Evolutionary conservation across 129 eudicot species (phyloP), one percentile per base, ranked within the genome.

Genomic region (Lactuca sativa): DNA sequence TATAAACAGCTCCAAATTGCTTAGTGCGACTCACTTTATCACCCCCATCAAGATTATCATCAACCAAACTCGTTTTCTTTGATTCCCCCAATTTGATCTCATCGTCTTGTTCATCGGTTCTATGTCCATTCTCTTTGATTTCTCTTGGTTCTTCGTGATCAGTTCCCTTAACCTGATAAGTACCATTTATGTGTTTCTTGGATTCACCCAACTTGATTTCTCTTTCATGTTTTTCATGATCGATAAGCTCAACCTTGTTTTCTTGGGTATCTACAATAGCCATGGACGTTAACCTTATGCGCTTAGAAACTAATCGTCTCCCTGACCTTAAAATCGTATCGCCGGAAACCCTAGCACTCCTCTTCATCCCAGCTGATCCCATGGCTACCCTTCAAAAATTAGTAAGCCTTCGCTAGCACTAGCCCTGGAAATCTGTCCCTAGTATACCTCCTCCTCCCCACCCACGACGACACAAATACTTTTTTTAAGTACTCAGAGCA

Each of bases 311-410:
- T 33, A 84, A 51, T 56, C 95, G 77, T 70, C 87, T 72, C 5
- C 93, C 86, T 9, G 95, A 90, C 47, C 95, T 63, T 70, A 90
- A 66, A 16, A 84, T 86, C 75, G 80, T 79, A 11, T 74, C 80
- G 56, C 89, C 88, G 71, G 84, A 80, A 47, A 84, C 83, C 70
- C 93, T 86, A 25, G 88, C 82, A n/a, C 71, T 77, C 56, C 84
- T 70, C 68, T 84, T 81, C 93, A 86, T 90, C 55, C 71, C 80
- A 31, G 25, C 55, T 17, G 74, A 62, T 18, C 51, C 40, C 62
- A 72, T 33, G 12, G 15, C 2, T 30, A 6, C 31, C 17, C 32
- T 67, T 67, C 30, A 7, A 21, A 43, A 30, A 58, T 31, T 12
- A 11, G 52, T 47, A 62, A 62, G 14, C 31, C 7, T 16, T 62